These are phyloP conservation scores for Seminavis robusta DNA, from an alignment of 108 stramenopile genomes.

Conservation along the genomic window DNA sequence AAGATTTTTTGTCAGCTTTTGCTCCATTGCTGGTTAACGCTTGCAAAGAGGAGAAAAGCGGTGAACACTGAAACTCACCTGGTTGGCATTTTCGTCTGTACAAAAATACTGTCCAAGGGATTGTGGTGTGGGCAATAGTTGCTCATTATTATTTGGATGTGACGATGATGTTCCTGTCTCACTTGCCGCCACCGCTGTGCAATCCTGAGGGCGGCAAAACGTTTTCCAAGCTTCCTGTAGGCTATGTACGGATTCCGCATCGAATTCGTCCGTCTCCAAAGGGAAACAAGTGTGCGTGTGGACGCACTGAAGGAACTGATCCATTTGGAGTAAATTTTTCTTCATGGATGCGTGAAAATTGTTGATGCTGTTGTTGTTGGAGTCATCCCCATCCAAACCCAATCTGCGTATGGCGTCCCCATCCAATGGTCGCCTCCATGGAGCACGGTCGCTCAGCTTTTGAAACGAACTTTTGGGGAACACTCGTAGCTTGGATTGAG, in stretches of 20 bases:
- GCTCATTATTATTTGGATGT: too few relatives aligned
- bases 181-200: neutral
- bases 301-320: slow-evolving; percentile 20
- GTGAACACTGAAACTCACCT: too few relatives aligned
- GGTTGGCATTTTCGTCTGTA: slow-evolving; percentile 8
- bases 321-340: slow-evolving; percentile 34
- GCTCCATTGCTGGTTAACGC: too few relatives aligned
- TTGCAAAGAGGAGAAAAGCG: too few relatives aligned
- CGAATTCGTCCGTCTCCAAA: neutral
- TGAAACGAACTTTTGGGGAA: slow-evolving; percentile 34
- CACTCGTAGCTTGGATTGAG: neutral
- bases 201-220: slow-evolving; percentile 28
- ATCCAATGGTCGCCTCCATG: slow-evolving; percentile 30
- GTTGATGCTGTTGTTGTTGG: neutral
- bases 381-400: neutral
- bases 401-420: neutral
- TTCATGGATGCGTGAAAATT: slow-evolving; percentile 33
- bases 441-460: slow-evolving; percentile 23
- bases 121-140: too few relatives aligned
- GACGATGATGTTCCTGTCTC: too few relatives aligned
- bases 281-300: neutral
- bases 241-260: neutral
- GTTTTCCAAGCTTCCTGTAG: slow-evolving; percentile 18
- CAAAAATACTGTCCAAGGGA: slow-evolving; percentile 23
- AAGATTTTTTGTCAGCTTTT: too few relatives aligned